Conservation (phyloP, 768 basidiomycete genomes). For the Lepiota subincarnata region DNA sequence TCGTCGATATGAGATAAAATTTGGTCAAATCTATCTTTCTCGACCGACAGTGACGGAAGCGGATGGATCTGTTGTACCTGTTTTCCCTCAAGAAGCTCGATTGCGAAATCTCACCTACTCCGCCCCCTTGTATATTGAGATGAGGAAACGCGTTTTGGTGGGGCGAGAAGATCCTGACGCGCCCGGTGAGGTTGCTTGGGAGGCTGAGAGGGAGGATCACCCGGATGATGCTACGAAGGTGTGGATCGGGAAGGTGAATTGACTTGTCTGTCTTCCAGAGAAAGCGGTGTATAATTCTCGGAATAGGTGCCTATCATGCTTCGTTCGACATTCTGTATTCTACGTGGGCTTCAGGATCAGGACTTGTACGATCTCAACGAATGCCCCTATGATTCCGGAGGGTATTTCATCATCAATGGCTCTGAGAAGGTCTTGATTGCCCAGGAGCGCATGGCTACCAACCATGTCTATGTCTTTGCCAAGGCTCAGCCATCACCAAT, state of each 20-base stretch:
- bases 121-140: constrained; percentile 92
- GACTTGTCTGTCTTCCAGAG: not conserved
- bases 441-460: constrained; percentile 98
- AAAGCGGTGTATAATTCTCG: constrained; percentile 9
- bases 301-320: constrained; percentile 95
- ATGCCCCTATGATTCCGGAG: constrained; percentile 98
- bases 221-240: constrained; percentile 74
- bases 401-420: constrained; percentile 99
- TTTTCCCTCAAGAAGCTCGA: constrained; percentile 96
- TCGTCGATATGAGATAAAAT: constrained; percentile 94
- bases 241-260: constrained; percentile 87
- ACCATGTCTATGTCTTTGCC: constrained; percentile 98
- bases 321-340: constrained; percentile 91
- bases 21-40: constrained; percentile 96
- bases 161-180: constrained; percentile 82
- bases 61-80: constrained; percentile 88
- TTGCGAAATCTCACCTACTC: constrained; percentile 95
- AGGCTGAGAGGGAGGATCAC: constrained; percentile 61
- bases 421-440: constrained; percentile 99
- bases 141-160: constrained; percentile 79
- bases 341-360: constrained; percentile 71
- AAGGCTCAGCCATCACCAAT: constrained; percentile 96
- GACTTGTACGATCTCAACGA: constrained; percentile 92
- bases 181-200: constrained; percentile 79
- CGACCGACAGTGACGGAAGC: constrained; percentile 92